Conservation (phyloP, 2,329 filamentous ascomycete species). For the Aspergillus intermedius region DNA sequence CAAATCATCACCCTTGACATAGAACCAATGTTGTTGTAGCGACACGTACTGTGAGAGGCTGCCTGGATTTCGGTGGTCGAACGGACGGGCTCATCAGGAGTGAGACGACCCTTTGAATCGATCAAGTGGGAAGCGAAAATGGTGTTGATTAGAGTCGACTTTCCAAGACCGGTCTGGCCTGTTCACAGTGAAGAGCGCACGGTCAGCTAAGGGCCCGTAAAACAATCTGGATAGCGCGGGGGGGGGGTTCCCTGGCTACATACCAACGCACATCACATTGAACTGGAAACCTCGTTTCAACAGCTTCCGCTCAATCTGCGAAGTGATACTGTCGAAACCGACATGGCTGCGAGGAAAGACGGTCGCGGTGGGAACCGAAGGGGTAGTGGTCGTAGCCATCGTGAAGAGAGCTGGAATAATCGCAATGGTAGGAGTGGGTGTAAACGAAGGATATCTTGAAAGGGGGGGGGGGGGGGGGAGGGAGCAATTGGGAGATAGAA, state of each 20-base stretch:
- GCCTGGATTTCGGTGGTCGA: slow-evolving; percentile 97
- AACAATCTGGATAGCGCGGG: too few relatives aligned
- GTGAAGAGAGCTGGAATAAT: slow-evolving; percentile 32
- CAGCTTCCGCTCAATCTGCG: slow-evolving; percentile 98
- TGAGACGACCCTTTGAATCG: slow-evolving; percentile 92
- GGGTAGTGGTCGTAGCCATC: slow-evolving; percentile 63
- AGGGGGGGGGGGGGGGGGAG: not conserved
- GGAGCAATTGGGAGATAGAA: slow-evolving; percentile 8
- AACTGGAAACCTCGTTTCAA: slow-evolving; percentile 99
- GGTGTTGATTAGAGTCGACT: slow-evolving; percentile 99
- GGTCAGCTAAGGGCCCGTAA: slow-evolving; percentile 19
- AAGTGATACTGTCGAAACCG: slow-evolving; percentile 99
- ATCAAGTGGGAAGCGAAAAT: slow-evolving; percentile 99
- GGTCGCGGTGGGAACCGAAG: slow-evolving; percentile 37
- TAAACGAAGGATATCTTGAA: slow-evolving; percentile 4
- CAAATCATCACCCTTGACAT: not conserved
- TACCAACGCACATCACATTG: slow-evolving; percentile 99
- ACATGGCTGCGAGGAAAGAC: slow-evolving; percentile 95
- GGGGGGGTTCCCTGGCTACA: slow-evolving; percentile 37
- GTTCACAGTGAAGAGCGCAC: slow-evolving; percentile 23
- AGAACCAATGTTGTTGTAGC: not conserved
- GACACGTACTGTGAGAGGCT: slow-evolving; percentile 69
- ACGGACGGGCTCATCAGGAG: slow-evolving; percentile 87
- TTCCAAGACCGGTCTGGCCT: slow-evolving; percentile 98
- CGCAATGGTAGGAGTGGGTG: slow-evolving; percentile 2